Evolutionary conservation across 2,329 filamentous ascomycete species (phyloP).

Genomic region (Sclerotinia spermophila): DNA sequence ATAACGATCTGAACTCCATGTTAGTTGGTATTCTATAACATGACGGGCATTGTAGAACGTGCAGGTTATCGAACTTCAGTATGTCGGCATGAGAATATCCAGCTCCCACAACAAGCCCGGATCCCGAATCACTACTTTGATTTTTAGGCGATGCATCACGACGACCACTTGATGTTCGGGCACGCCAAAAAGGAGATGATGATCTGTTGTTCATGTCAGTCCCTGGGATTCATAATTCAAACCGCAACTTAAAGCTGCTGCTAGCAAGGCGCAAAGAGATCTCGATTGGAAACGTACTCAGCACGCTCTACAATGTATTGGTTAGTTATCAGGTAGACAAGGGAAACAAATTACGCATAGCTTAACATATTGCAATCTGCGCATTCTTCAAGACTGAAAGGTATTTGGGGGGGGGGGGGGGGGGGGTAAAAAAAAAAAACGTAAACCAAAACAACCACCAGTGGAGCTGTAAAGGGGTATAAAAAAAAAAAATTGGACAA

Average conservation of each 20-base stretch:
- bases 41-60: conserved; percentile 37
- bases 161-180: conserved; percentile 53
- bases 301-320: conserved; percentile 7
- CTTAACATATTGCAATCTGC: neutral
- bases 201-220: conserved; percentile 59
- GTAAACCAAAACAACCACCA: too few relatives aligned
- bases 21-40: neutral
- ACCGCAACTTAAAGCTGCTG: conserved; percentile 10
- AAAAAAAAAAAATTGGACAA: too few relatives aligned
- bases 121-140: conserved; percentile 50
- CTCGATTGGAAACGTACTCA: conserved; percentile 17
- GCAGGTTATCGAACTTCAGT: conserved; percentile 81
- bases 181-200: conserved; percentile 84
- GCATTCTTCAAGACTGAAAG: neutral
- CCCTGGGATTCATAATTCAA: neutral
- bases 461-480: too few relatives aligned
- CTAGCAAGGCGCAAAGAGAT: conserved; percentile 12
- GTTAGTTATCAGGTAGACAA: neutral
- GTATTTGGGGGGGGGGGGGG: conserved; percentile 29
- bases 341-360: neutral
- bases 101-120: conserved; percentile 80
- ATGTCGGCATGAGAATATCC: conserved; percentile 96
- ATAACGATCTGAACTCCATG: conserved; percentile 50
- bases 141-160: conserved; percentile 52
- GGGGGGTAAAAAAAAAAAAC: conserved; percentile 44